These are phyloP conservation scores for Craspedostauros australis DNA, from an alignment of 108 stramenopile species.

Conservation along the genomic window DNA sequence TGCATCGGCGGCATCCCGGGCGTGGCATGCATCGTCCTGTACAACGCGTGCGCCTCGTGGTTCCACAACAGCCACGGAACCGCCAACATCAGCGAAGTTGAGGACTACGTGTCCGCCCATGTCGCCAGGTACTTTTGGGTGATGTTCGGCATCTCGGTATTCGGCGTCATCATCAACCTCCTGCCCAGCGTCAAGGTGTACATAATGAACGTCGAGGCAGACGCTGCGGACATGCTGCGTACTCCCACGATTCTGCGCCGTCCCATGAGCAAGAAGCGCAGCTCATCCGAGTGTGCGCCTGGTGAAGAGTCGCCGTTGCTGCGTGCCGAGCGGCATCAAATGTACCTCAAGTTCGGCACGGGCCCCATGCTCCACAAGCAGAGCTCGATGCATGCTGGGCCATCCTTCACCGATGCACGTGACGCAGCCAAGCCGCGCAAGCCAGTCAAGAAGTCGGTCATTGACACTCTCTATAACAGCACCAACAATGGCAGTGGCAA, in stretches of 20 bases:
- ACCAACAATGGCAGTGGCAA: background rate
- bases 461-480: background rate
- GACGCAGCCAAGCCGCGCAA: background rate
- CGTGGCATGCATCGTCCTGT: conserved; percentile 63
- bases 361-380: conserved; percentile 51
- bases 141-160: conserved; percentile 46
- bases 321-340: conserved; percentile 41
- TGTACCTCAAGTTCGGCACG: conserved; percentile 60
- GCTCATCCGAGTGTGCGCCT: background rate
- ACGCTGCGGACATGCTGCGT: conserved; percentile 52
- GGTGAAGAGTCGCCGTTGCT: conserved; percentile 53
- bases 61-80: conserved; percentile 46
- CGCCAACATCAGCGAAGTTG: conserved; percentile 43
- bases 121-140: conserved; percentile 73
- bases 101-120: conserved; percentile 61
- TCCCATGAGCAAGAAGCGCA: background rate
- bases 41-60: conserved; percentile 56
- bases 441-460: background rate
- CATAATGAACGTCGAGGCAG: conserved; percentile 51
- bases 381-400: conserved; percentile 60
- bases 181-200: conserved; percentile 52
- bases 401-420: conserved; percentile 25
- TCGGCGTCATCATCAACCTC: conserved; percentile 67
- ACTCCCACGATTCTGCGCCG: conserved; percentile 47
- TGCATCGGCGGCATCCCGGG: conserved; percentile 77